phyloP scores from a whole-genome alignment of 768 basidiomycete genomes.

The Tylopilus sp. region DNA sequence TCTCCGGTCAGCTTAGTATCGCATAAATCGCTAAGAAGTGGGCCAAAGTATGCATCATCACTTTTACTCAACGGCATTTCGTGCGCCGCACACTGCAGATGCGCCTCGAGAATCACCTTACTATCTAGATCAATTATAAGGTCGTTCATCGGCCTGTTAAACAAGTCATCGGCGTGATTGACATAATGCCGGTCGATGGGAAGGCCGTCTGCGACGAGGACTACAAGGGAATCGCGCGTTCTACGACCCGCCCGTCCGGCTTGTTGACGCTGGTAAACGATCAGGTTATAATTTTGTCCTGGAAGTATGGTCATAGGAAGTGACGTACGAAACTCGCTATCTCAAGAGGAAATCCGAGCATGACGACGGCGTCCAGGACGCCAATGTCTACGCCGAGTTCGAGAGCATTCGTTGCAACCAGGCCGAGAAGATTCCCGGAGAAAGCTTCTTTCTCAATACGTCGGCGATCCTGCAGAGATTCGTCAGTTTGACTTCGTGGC shows the following conservation, averaged over 20 bases:
- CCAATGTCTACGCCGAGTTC: slow-evolving; percentile 93
- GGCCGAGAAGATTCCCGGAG: slow-evolving; percentile 75
- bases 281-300: not conserved
- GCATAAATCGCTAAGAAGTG: slow-evolving; percentile 55
- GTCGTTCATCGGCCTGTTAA: slow-evolving; percentile 57
- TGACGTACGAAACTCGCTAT: slow-evolving; percentile 74
- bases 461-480: slow-evolving; percentile 60
- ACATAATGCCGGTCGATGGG: slow-evolving; percentile 77
- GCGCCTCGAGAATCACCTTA: slow-evolving; percentile 73
- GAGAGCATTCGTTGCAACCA: slow-evolving; percentile 86
- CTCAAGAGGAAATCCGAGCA: slow-evolving; percentile 79
- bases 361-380: slow-evolving; percentile 82
- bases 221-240: slow-evolving; percentile 71
- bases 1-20: slow-evolving; percentile 58
- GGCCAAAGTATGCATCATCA: slow-evolving; percentile 74
- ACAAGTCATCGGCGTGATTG: slow-evolving; percentile 65
- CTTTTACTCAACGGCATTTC: slow-evolving; percentile 76
- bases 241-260: slow-evolving; percentile 83
- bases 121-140: slow-evolving; percentile 72
- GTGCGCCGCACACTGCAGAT: slow-evolving; percentile 82
- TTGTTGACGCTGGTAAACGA: slow-evolving; percentile 68
- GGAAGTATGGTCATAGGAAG: not conserved
- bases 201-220: slow-evolving; percentile 65
- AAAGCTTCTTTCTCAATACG: slow-evolving; percentile 86
- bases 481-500: not conserved